Base-by-base conservation (phyloP, 345 rosid genomes). In the Hypericum androsaemum region DNA sequence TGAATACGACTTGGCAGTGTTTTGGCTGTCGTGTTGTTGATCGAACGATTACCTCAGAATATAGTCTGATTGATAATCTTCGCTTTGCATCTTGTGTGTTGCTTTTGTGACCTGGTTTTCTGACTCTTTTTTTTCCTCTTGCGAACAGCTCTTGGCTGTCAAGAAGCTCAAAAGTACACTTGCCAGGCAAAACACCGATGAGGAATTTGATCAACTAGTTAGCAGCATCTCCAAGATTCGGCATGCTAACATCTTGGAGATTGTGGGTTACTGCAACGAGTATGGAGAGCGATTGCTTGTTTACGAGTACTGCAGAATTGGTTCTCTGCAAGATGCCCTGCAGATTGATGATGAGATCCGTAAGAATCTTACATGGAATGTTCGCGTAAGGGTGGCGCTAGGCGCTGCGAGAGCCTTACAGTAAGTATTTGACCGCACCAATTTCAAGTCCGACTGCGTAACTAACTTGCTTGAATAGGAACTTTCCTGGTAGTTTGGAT, bases 381-480 rank as follows among this genome's bases (percentile, higher is more conserved):
- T 64, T 41, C 95, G 96, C 44, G 74, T 83, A 43, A 74, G 68
- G 12, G 43, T 85, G 51, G 95, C 98, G 0, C 77, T 88, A 16
- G 95, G 95, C 68, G 82, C 89, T 63, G 89, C 98, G 43, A 81
- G 76, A 60, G 95, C 95, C 57, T 57, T 92, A 49, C 90, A 85
- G 98, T 92, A 78, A 81, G 96, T 77, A 56, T 58, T 10, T n/a
- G 41, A 51, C 52, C 14, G 1, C 47, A 15, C 32, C 12, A 43
- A 10, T 12, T 43, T n/a, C 12, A 43, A 43, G 10, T 43, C 47
- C 10, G 12, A 43, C 14, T 37, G 39, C 53, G 7, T 39, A 10
- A 12, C 7, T 8, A 4, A n/a, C 52, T 14, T 22, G 37, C 41
- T 41, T 53, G 7, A 35, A 58, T 59, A 41, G 7, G 10, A 13